Evolutionary conservation across 305 asterid species (phyloP), one percentile per base, ranked within the genome.

Genomic region (Ilex paraguariensis): DNA sequence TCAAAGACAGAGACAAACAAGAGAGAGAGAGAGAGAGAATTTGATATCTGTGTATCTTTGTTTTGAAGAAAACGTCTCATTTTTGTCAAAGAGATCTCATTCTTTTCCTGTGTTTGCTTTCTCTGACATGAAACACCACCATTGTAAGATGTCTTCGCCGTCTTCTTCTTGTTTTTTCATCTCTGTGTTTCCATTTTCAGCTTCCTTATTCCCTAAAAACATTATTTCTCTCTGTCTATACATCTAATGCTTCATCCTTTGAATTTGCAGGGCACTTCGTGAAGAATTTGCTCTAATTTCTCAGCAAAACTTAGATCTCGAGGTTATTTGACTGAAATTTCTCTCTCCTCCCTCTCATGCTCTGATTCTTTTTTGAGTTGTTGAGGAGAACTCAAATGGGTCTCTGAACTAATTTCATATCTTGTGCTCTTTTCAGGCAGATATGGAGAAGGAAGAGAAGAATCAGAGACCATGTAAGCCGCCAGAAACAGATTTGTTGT

Each of bases 401-500:
- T 33, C 4, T 40, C 31, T 61, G 56, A 61, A 0, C 2, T 36
- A 36, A 36, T 36, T 36, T 36, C 42, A 61, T 10, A 44, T 60
- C 12, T 31, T 31, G 33, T 30, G 15, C 6, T 63, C 13, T 13
- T 42, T 52, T 32, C 32, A 8, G 31, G 42, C 31, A 52, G 63
- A 51, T 45, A 67, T 72, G 76, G 73, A 71, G 71, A 69, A 74
- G 72, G 71, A 68, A 50, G 77, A 72, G 49, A 67, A 51, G 72
- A 70, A 61, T 49, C 68, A 68, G 62, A 45, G 66, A 54, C 32
- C 13, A 13, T 7, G n/a, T 45, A 60, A 32, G 17, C 36, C 59
- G 51, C 64, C 65, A 40, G 77, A 71, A 66, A 44, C 77, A 7
- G 83, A 78, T 64, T 71, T 74, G 61, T 63, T 61, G 39, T 73